Evolutionary conservation across 306 rosid genomes (phyloP).

Genomic region (Sechiopsis laciniata): DNA sequence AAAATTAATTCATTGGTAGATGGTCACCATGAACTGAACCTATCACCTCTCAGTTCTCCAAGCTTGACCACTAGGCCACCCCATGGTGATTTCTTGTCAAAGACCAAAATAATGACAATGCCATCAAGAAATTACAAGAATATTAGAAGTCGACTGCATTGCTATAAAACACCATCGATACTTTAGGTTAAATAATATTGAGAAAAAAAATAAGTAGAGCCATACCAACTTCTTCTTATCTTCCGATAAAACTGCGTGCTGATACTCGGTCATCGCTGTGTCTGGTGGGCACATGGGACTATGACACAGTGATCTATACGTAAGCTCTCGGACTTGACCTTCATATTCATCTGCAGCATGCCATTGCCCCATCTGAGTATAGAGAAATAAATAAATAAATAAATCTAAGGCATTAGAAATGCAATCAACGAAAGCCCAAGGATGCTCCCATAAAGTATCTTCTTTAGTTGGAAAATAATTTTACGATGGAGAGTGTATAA

Average conservation of each 20-base stretch:
- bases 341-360: constrained; percentile 84
- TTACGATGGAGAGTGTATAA: too few relatives aligned
- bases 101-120: not conserved
- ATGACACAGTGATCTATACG: constrained; percentile 79
- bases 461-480: too few relatives aligned
- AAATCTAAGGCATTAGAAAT: constrained; percentile 10
- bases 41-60: too few relatives aligned
- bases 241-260: constrained; percentile 62
- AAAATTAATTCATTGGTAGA: too few relatives aligned
- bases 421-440: too few relatives aligned
- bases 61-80: too few relatives aligned
- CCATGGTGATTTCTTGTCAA: not conserved
- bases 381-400: not conserved
- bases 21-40: too few relatives aligned
- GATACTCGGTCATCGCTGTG: constrained; percentile 96
- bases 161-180: not conserved
- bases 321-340: constrained; percentile 90
- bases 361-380: constrained; percentile 89
- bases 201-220: constrained; percentile 23
- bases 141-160: not conserved
- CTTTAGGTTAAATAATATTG: constrained; percentile 5
- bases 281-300: constrained; percentile 99
- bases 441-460: too few relatives aligned
- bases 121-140: not conserved
- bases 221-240: constrained; percentile 75